Evolutionary conservation across 805 yeast genomes (phyloP), one percentile per base, ranked within the genome.

Genomic region (Candida cerambycidarum): DNA sequence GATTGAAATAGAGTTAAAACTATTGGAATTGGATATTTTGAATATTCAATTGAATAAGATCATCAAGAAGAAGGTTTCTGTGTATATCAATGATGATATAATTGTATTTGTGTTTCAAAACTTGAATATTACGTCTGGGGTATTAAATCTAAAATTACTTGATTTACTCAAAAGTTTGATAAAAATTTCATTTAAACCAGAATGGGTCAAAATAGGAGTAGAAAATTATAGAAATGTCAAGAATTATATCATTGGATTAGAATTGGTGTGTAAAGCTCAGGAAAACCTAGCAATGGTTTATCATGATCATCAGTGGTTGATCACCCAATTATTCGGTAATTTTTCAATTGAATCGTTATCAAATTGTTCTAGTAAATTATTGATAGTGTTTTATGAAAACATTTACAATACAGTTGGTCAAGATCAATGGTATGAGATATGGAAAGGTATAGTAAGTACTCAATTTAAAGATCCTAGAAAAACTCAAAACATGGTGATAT

Each of bases 321-420:
- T 44, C 6, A 11, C 15, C 50, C 2, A 63, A 63, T 8, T 72
- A 85, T n/a, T 55, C 85, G 11, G 52, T 62, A 2, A 59, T 71
- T 13, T 80, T 85, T 65, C 62, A 67, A 70, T 81, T 1, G 80
- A 77, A 50, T 76, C 88, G 0, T 57, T 88, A 42, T 83, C 93
- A 0, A 85, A 80, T 46, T 75, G 83, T 2, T 70, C 80, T 14
- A 82, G 85, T n/a, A 83, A 79, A 53, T 70, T 82, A 13, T 43
- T 83, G 1, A 67, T 67, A 5, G 54, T 73, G 0, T 45, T 53
- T 47, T 67, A 39, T 46, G 46, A 47, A 23, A 44, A 48, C 14
- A 35, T 68, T 5, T 43, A 47, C 5, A 54, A 59, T n/a, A n/a
- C 63, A 58, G 9, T 12, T 14, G 21, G n/a, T n/a, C n/a, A n/a